These are phyloP conservation scores for Cyberlindnera mississippiensis DNA, from an alignment of 805 yeast species.

Conservation along the genomic window DNA sequence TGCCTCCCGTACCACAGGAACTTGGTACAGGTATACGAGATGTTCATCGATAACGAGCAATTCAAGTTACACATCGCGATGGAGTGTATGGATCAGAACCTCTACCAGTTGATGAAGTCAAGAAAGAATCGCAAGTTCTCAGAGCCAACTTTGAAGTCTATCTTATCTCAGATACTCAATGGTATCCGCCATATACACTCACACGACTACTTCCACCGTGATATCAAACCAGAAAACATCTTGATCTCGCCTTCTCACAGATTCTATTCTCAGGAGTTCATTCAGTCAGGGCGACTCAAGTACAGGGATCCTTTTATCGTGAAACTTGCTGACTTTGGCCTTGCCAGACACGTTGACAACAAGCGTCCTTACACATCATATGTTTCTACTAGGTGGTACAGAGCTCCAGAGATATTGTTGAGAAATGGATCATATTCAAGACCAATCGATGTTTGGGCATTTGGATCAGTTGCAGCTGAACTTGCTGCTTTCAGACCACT, in stretches of 20 bases:
- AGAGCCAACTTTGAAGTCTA: slow-evolving; percentile 55
- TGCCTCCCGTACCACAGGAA: slow-evolving; percentile 68
- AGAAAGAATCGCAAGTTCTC: slow-evolving; percentile 54
- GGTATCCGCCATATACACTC: slow-evolving; percentile 83
- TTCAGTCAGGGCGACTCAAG: slow-evolving; percentile 19
- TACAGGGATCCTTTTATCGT: slow-evolving; percentile 47
- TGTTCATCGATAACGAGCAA: slow-evolving; percentile 63
- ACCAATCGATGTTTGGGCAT: slow-evolving; percentile 84
- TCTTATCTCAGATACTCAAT: slow-evolving; percentile 64
- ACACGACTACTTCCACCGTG: slow-evolving; percentile 74
- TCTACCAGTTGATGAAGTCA: slow-evolving; percentile 70
- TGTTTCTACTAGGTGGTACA: slow-evolving; percentile 82
- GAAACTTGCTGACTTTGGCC: slow-evolving; percentile 77
- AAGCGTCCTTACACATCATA: slow-evolving; percentile 63
- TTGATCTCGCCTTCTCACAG: slow-evolving; percentile 57
- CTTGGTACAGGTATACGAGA: slow-evolving; percentile 70
- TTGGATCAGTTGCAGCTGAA: slow-evolving; percentile 75
- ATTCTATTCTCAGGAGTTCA: slow-evolving; percentile 42
- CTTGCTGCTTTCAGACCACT: slow-evolving; percentile 69
- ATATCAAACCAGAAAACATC: slow-evolving; percentile 91
- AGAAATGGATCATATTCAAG: slow-evolving; percentile 58
- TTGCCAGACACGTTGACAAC: slow-evolving; percentile 59
- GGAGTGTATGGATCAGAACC: slow-evolving; percentile 84
- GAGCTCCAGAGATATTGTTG: slow-evolving; percentile 76
- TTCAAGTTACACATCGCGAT: slow-evolving; percentile 73